Conservation (phyloP, 164 flowering plant species). For the Magnolia officinalis region DNA sequence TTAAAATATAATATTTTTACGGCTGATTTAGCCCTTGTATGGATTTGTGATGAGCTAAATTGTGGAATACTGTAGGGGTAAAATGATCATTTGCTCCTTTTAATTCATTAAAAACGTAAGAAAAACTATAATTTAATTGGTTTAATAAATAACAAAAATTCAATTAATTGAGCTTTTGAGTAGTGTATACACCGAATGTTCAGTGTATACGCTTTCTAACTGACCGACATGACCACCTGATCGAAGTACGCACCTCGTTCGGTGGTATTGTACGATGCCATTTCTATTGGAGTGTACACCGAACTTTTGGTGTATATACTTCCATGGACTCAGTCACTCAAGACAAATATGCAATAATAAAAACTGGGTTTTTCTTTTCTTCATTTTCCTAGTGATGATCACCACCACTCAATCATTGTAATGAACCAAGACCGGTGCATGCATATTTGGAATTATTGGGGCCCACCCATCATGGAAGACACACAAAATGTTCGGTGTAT, state of each 20-base stretch:
- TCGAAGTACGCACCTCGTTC: background rate
- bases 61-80: too few species aligned
- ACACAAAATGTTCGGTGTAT: background rate
- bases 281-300: background rate
- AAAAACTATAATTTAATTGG: background rate
- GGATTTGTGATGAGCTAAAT: background rate
- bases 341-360: background rate
- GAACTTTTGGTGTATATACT: background rate
- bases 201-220: background rate
- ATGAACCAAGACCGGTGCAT: background rate
- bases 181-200: background rate
- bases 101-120: too few species aligned
- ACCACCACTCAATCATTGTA: background rate
- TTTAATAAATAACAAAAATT: too few species aligned
- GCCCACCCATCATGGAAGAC: background rate
- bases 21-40: background rate
- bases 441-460: background rate
- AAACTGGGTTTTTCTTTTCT: background rate
- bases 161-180: background rate
- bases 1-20: too few species aligned
- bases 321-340: background rate
- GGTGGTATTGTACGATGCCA: background rate
- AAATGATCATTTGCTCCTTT: too few species aligned
- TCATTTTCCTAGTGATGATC: background rate
- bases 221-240: background rate